Evolutionary conservation across 495 filamentous ascomycete species (phyloP).

Genomic region (Trichoderma gamsii): DNA sequence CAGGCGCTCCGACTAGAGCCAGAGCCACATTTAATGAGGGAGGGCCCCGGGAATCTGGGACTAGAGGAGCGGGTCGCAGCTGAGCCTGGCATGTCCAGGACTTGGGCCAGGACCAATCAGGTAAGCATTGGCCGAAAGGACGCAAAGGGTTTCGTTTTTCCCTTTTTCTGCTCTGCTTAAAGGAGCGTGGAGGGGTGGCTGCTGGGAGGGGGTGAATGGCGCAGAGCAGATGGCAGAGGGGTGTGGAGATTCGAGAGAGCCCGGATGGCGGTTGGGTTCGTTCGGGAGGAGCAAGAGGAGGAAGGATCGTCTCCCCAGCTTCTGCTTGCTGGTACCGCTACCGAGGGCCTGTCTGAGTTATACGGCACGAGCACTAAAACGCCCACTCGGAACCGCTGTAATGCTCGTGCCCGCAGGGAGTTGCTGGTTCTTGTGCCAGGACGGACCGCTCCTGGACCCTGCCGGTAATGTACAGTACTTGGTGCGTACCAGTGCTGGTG

Average conservation of each 20-base stretch:
- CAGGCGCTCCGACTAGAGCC: not conserved
- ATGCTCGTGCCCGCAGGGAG: not conserved
- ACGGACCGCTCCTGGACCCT: not conserved
- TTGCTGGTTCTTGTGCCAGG: not conserved
- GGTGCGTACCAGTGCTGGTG: too few relatives aligned
- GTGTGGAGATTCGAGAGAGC: not conserved
- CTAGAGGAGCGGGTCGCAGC: constrained; percentile 12
- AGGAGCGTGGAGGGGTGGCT: not conserved
- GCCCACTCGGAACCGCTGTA: not conserved
- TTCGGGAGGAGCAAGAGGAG: not conserved
- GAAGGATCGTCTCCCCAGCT: constrained; percentile 12
- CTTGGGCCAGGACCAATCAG: not conserved
- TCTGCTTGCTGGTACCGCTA: not conserved
- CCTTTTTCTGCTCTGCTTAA: not conserved
- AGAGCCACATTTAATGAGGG: not conserved
- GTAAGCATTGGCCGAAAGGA: constrained; percentile 8
- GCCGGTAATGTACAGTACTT: not conserved
- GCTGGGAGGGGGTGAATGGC: not conserved
- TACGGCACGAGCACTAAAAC: not conserved
- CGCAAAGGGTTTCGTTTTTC: not conserved
- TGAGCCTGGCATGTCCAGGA: constrained; percentile 14
- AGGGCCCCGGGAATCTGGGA: constrained; percentile 9
- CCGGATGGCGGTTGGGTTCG: constrained; percentile 10
- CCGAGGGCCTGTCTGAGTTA: not conserved
- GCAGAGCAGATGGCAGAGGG: not conserved